Percentiles rank a stretch among this genome's conserved stretches.
Conservation (phyloP, 2,329 filamentous ascomycete genomes). For the Apiospora koreana region DNA sequence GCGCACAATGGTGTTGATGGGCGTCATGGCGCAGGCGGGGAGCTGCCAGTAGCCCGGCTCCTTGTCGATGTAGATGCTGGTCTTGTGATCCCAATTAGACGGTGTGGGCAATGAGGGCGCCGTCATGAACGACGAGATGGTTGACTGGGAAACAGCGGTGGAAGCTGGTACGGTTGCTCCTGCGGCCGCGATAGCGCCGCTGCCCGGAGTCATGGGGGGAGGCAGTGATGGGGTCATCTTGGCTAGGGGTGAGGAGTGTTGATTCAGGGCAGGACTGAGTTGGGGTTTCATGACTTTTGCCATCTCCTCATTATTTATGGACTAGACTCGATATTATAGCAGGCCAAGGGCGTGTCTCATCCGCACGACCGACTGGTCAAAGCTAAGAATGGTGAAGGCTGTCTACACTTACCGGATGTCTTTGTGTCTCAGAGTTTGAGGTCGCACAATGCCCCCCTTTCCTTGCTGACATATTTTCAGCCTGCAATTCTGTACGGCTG, state of each 20-base stretch:
- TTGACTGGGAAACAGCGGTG: not conserved
- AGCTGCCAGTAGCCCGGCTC: not conserved
- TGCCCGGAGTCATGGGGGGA: not conserved
- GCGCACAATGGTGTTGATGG: slow-evolving; percentile 3
- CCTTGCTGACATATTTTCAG: not conserved
- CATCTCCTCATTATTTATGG: no score
- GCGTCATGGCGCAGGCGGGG: not conserved
- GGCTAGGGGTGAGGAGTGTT: not conserved
- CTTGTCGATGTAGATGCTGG: not conserved
- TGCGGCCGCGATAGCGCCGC: not conserved
- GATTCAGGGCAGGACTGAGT: no score
- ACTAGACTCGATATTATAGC: no score
- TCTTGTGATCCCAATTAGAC: not conserved
- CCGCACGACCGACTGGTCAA: not conserved
- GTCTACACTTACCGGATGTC: not conserved
- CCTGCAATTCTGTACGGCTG: no score
- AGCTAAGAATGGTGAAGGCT: not conserved
- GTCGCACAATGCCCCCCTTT: not conserved
- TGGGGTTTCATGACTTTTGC: no score
- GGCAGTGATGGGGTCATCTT: not conserved
- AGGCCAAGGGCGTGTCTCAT: no score
- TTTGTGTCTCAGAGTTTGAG: not conserved
- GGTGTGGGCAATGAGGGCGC: not conserved
- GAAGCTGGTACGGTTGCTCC: not conserved
- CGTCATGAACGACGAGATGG: not conserved